A percentile compares a stretch with the other conserved stretches of the same genome.
Evolutionary conservation across 805 yeast species (phyloP).

Genomic region (Suhomyces xylopsoci): DNA sequence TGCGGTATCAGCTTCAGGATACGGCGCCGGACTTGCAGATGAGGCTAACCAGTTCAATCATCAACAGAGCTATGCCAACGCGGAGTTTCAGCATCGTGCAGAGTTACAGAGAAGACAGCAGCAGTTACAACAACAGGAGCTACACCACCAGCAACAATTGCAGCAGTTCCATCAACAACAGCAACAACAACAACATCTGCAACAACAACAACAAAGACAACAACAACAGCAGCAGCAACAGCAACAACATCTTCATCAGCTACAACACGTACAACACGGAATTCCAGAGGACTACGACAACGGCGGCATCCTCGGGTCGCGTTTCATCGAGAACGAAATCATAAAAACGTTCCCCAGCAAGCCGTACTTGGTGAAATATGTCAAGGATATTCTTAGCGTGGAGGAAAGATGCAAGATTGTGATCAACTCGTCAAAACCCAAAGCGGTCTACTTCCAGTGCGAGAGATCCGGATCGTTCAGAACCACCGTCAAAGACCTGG

Average conservation of each 20-base stretch:
- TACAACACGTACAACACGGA: conserved; percentile 4
- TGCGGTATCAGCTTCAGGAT: conserved; percentile 10
- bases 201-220: conserved; percentile 10
- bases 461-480: conserved; percentile 45
- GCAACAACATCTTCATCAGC: conserved; percentile 13
- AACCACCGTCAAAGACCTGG: conserved; percentile 45
- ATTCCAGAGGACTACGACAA: conserved; percentile 11
- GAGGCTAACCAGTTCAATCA: conserved; percentile 11
- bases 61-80: conserved; percentile 12
- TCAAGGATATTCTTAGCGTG: conserved; percentile 36
- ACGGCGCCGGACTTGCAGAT: conserved; percentile 6
- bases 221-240: conserved; percentile 17
- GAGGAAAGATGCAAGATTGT: conserved; percentile 42
- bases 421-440: conserved; percentile 45
- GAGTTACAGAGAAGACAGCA: conserved; percentile 17
- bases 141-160: conserved; percentile 13
- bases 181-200: conserved; percentile 10
- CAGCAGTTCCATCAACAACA: conserved; percentile 12
- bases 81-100: conserved; percentile 19
- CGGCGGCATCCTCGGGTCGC: conserved; percentile 12
- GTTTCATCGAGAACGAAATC: conserved; percentile 13
- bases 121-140: conserved; percentile 16
- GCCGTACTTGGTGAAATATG: conserved; percentile 23
- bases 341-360: conserved; percentile 15
- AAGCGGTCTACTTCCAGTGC: conserved; percentile 48